phyloP scores from a whole-genome alignment of 1,284 basidiomycete genomes.

The Ganoderma meredithae region DNA sequence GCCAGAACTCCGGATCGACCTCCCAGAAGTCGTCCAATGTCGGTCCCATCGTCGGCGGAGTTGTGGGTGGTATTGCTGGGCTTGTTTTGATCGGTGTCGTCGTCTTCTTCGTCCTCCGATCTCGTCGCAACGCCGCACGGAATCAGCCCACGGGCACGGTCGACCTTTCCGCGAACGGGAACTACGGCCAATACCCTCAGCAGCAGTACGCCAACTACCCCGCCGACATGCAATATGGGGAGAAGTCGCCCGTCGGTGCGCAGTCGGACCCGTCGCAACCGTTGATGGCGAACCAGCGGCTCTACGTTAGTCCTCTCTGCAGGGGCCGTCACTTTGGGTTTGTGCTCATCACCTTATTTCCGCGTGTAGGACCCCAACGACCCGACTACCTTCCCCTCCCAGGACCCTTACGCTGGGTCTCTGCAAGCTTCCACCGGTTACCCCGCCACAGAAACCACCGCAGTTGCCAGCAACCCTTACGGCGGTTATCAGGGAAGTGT shows the following conservation, averaged over 20 bases:
- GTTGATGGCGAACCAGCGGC: conserved; percentile 12
- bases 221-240: conserved; percentile 16
- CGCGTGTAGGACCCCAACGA: conserved; percentile 26
- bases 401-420: conserved; percentile 13
- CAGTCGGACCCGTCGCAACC: conserved; percentile 8
- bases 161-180: conserved; percentile 16
- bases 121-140: conserved; percentile 15
- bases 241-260: conserved; percentile 13
- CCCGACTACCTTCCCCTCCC: conserved; percentile 28
- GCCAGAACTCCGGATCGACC: background rate
- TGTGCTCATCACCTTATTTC: background rate
- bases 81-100: conserved; percentile 18
- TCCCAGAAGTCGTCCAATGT: conserved; percentile 26
- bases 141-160: conserved; percentile 18
- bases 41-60: conserved; percentile 24
- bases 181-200: conserved; percentile 11
- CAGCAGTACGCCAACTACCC: conserved; percentile 15
- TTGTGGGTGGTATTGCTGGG: conserved; percentile 21
- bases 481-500: conserved; percentile 6
- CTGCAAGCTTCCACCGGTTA: conserved; percentile 12
- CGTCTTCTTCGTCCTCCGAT: conserved; percentile 25
- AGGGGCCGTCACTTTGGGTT: background rate
- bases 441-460: conserved; percentile 5
- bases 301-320: conserved; percentile 21
- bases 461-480: background rate